Conservation (phyloP, 495 filamentous ascomycete species). For the Tuber brumale region DNA sequence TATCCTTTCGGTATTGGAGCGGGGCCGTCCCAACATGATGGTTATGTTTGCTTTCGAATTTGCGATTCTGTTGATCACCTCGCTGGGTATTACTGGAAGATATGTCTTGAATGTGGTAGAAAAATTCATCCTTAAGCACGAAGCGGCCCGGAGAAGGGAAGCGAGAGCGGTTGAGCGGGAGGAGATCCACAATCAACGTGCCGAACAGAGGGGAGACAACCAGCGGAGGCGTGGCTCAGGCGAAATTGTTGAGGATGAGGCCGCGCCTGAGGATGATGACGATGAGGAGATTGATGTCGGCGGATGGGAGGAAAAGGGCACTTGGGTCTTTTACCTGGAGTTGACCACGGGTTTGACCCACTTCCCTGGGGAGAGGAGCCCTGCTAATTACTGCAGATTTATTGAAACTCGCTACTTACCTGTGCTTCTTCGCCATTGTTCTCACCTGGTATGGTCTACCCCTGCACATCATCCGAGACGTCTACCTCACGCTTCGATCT, state of each 20-base stretch:
- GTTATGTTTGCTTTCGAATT: conserved; percentile 99
- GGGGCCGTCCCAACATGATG: conserved; percentile 95
- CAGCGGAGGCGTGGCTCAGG: conserved; percentile 44
- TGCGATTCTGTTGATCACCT: conserved; percentile 72
- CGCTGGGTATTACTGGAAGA: conserved; percentile 66
- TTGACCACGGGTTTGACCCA: conserved; percentile 59
- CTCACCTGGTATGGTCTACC: conserved; percentile 90
- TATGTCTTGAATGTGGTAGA: conserved; percentile 78
- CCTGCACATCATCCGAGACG: conserved; percentile 91
- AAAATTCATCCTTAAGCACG: conserved; percentile 57
- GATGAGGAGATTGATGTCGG: conserved; percentile 89
- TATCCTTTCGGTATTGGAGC: conserved; percentile 69
- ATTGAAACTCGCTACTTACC: conserved; percentile 78
- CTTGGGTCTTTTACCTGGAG: conserved; percentile 86
- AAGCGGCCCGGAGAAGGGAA: conserved; percentile 61
- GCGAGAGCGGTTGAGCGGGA: conserved; percentile 56
- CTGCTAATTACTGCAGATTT: conserved; percentile 56
- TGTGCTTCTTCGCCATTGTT: conserved; percentile 86
- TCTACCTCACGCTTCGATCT: conserved; percentile 85
- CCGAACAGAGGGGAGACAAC: conserved; percentile 50
- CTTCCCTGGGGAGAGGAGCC: not conserved
- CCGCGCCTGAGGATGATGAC: conserved; percentile 54
- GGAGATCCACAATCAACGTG: conserved; percentile 56
- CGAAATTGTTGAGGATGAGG: conserved; percentile 45
- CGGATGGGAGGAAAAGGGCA: conserved; percentile 94